These are phyloP conservation scores for Begonia masoniana DNA, from an alignment of 306 rosid genomes.

Conservation along the genomic window DNA sequence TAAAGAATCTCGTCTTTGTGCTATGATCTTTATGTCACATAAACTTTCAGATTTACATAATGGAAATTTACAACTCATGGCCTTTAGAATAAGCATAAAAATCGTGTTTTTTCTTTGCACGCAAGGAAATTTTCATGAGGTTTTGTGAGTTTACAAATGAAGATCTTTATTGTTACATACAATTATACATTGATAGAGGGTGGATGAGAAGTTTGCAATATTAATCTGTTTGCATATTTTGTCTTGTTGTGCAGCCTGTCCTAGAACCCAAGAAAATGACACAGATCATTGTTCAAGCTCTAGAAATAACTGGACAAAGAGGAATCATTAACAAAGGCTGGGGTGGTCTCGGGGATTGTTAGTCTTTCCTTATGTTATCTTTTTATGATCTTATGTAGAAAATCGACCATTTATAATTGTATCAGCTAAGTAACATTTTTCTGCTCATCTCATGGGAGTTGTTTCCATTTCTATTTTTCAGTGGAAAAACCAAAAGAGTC, in stretches of 20 bases:
- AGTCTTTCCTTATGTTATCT: conserved; percentile 24
- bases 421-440: too few relatives aligned
- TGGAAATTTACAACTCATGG: too few relatives aligned
- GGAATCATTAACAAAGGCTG: conserved; percentile 92
- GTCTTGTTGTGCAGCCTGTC: conserved; percentile 49
- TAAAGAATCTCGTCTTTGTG: too few relatives aligned
- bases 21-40: too few relatives aligned
- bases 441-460: conserved; percentile 1
- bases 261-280: conserved; percentile 74
- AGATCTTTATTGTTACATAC: too few relatives aligned
- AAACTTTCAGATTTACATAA: too few relatives aligned
- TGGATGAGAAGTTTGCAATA: background rate
- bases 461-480: conserved; percentile 21
- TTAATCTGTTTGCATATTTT: conserved; percentile 2
- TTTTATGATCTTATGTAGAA: background rate
- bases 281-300: conserved; percentile 52
- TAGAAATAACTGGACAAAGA: conserved; percentile 66
- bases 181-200: too few relatives aligned
- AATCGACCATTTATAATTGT: too few relatives aligned
- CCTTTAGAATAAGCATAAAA: too few relatives aligned
- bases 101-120: too few relatives aligned
- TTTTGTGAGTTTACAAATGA: too few relatives aligned
- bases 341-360: conserved; percentile 93
- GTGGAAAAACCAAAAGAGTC: conserved; percentile 47
- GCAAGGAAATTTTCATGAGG: too few relatives aligned